phyloP scores from a whole-genome alignment of 345 rosid genomes.

The Xanthoceras sorbifolium region DNA sequence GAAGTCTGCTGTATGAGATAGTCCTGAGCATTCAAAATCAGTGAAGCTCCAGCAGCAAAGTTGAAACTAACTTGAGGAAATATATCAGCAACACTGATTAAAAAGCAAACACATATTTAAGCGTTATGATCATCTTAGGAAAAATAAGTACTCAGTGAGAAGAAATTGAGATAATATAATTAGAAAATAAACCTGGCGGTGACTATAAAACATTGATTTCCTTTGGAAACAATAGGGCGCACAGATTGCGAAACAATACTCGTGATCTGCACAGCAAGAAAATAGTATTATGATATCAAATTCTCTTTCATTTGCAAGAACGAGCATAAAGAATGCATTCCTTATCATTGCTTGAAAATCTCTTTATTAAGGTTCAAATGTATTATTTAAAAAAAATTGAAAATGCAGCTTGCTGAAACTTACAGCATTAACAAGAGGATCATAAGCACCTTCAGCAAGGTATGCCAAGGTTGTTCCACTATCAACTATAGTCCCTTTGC shows the following conservation, averaged over 20 bases:
- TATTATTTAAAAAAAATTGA: background rate
- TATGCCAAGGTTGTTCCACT: constrained; percentile 98
- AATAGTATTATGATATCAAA: constrained; percentile 6
- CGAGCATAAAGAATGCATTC: background rate
- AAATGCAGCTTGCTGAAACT: constrained; percentile 32
- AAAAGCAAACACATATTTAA: constrained; percentile 18
- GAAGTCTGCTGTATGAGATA: constrained; percentile 80
- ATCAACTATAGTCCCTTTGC: constrained; percentile 86
- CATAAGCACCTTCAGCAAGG: constrained; percentile 76
- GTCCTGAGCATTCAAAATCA: constrained; percentile 73
- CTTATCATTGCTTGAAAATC: background rate
- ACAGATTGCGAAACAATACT: constrained; percentile 57
- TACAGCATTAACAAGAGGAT: constrained; percentile 73
- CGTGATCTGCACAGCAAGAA: constrained; percentile 60
- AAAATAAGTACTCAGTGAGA: constrained; percentile 6
- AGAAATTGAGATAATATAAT: constrained; percentile 1
- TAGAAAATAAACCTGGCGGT: constrained; percentile 60
- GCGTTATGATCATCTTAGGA: constrained; percentile 12
- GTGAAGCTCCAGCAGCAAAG: constrained; percentile 86
- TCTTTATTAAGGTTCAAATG: background rate
- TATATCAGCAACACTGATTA: constrained; percentile 53
- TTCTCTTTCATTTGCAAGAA: background rate
- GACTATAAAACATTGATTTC: constrained; percentile 62
- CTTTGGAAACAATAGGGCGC: constrained; percentile 56
- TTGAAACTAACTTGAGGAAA: constrained; percentile 92